Evolutionary conservation across 2,329 filamentous ascomycete genomes (phyloP).

Genomic region (Fusarium transvaalense): DNA sequence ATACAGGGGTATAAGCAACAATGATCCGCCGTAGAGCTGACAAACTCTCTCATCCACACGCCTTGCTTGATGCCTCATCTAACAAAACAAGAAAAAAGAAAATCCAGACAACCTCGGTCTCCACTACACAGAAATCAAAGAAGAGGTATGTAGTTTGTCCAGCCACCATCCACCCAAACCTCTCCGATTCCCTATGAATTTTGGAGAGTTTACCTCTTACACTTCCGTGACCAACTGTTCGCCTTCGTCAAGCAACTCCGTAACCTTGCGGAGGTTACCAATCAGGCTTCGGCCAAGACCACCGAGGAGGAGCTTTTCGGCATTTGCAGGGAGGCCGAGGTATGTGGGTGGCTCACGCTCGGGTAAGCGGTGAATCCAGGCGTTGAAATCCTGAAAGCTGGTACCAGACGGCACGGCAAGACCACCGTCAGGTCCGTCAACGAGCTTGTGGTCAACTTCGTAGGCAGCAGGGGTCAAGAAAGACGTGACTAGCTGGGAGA

Average conservation of each 20-base stretch:
- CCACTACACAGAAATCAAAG: slow-evolving; percentile 13
- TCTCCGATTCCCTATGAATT: not conserved
- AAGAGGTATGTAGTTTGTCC: not conserved
- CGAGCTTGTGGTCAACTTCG: slow-evolving; percentile 90
- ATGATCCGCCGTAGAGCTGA: slow-evolving; percentile 15
- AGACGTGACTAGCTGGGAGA: slow-evolving; percentile 78
- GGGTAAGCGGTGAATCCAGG: slow-evolving; percentile 91
- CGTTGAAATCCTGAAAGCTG: slow-evolving; percentile 84
- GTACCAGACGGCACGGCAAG: slow-evolving; percentile 85
- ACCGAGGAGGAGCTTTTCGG: slow-evolving; percentile 93
- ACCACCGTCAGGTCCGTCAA: slow-evolving; percentile 73
- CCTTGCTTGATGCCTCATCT: slow-evolving; percentile 29
- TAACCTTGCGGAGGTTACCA: slow-evolving; percentile 84
- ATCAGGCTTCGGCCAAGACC: slow-evolving; percentile 89
- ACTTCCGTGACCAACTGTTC: slow-evolving; percentile 86
- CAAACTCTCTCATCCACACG: slow-evolving; percentile 12
- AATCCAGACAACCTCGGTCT: not conserved
- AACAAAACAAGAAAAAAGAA: slow-evolving; percentile 22
- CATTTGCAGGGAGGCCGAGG: slow-evolving; percentile 91
- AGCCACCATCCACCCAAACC: not conserved
- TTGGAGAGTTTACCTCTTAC: slow-evolving; percentile 27
- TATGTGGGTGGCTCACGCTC: slow-evolving; percentile 98
- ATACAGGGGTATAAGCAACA: slow-evolving; percentile 43
- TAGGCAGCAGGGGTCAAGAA: slow-evolving; percentile 91
- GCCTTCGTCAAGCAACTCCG: slow-evolving; percentile 90